Conservation (phyloP, 2,329 filamentous ascomycete species). For the Phialocephala sp. region DNA sequence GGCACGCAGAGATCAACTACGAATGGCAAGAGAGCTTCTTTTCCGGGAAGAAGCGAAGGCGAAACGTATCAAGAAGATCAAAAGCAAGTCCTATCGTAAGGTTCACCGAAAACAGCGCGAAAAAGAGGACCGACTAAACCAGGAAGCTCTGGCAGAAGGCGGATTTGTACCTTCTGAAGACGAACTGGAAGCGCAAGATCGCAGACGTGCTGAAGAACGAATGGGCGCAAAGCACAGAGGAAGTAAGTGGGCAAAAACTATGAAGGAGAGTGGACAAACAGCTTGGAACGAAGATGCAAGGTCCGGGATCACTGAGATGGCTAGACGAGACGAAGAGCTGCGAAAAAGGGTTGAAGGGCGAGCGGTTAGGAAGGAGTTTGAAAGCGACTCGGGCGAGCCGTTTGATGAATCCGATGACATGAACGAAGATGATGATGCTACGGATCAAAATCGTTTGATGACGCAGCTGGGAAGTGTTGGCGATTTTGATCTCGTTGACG, state of each 20-base stretch:
- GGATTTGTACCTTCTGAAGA: slow-evolving; percentile 67
- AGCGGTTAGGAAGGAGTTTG: slow-evolving; percentile 52
- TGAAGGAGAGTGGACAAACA: slow-evolving; percentile 68
- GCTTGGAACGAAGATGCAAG: slow-evolving; percentile 76
- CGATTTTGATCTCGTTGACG: slow-evolving; percentile 53
- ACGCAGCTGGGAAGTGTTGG: slow-evolving; percentile 53
- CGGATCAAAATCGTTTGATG: slow-evolving; percentile 55
- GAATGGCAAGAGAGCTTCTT: slow-evolving; percentile 81
- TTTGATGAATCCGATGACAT: slow-evolving; percentile 61
- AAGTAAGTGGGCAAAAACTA: slow-evolving; percentile 74
- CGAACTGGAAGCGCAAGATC: slow-evolving; percentile 67
- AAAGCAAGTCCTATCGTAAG: slow-evolving; percentile 92
- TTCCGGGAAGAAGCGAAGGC: slow-evolving; percentile 88
- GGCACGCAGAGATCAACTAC: slow-evolving; percentile 74
- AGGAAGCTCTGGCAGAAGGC: slow-evolving; percentile 61
- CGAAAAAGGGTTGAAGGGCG: slow-evolving; percentile 69
- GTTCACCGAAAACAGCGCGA: slow-evolving; percentile 84
- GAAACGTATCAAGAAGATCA: slow-evolving; percentile 98
- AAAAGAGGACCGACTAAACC: slow-evolving; percentile 60
- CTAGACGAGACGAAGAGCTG: slow-evolving; percentile 69
- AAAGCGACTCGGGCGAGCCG: slow-evolving; percentile 55
- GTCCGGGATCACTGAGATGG: slow-evolving; percentile 67
- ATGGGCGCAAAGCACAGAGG: slow-evolving; percentile 74
- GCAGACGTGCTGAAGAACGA: slow-evolving; percentile 68
- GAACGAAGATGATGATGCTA: slow-evolving; percentile 55